Evolutionary conservation across 148 eudicot species (phyloP), one percentile per base, ranked within the genome.

Genomic region (Amaranthus hypochondriacus): DNA sequence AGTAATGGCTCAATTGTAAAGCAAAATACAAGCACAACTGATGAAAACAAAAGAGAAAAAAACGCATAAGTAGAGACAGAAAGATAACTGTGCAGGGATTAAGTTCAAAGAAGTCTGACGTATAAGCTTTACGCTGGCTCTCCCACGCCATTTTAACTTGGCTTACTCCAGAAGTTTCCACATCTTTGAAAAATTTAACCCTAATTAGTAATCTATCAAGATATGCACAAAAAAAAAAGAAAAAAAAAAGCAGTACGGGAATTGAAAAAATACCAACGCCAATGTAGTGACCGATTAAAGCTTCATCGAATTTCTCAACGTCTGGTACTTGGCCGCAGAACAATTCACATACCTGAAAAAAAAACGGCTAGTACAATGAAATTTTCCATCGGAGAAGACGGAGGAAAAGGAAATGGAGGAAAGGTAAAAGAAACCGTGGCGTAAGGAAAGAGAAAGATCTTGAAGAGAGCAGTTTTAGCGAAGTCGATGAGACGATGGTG

Each of bases 121-220:
- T 79, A 88, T 87, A 92, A 15, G 84, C 59, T 83, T 95, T 95
- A 48, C 91, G 88, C 76, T 60, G 86, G 78, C 92, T 90, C 82
- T 95, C 99, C 97, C 97, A 95, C 13, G 87, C 96, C 80, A 87
- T 88, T 73, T 80, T 78, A 63, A 90, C 87, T 84, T 90, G 84
- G 62, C 79, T 73, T 10, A 92, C 76, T 75, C 94, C 96, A 75
- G 96, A 81, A 43, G 89, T 75, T 6, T 81, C 88, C 80, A 84
- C 92, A 84, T 95, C 99, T 95, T 71, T 81, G 39, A 73, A 51
- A 15, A 65, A 15, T 66, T 13, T 18, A 44, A 28, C 0, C 52
- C 9, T 0, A 5, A 55, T 39, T 14, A 4, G 3, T 28, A 5
- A 64, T 55, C 18, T 7, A 43, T 48, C 5, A 55, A 18, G 43